Conservation (phyloP, 306 rosid genomes). For the Luffa aegyptiaca region DNA sequence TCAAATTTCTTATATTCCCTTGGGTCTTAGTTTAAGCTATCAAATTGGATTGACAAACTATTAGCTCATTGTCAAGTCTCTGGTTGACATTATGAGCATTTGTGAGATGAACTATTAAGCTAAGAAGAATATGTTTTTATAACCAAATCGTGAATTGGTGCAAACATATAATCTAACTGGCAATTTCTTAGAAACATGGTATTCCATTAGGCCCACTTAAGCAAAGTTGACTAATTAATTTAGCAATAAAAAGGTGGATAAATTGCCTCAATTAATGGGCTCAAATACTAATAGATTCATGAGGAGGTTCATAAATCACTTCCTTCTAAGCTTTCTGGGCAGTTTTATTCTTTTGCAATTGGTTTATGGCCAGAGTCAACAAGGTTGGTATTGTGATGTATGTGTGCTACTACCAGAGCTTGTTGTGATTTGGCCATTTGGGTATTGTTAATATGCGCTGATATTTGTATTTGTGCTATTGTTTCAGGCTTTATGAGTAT, state of each 20-base stretch:
- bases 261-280: not conserved
- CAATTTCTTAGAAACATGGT: not conserved
- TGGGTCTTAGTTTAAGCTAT: not conserved
- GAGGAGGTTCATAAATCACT: not conserved
- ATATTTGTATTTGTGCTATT: not conserved
- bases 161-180: not conserved
- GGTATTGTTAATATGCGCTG: not conserved
- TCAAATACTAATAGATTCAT: not conserved
- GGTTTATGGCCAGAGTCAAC: constrained; percentile 25
- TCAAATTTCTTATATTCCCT: too few relatives aligned
- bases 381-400: not conserved
- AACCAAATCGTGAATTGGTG: not conserved
- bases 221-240: not conserved
- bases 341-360: constrained; percentile 2
- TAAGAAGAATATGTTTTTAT: not conserved
- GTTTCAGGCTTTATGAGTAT: not conserved
- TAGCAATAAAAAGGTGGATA: not conserved
- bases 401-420: not conserved
- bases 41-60: not conserved
- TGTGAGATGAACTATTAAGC: not conserved
- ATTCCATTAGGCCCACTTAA: not conserved
- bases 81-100: not conserved
- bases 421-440: not conserved
- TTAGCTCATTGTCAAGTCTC: not conserved
- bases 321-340: not conserved